Base-by-base conservation (phyloP, 2,329 filamentous ascomycete species). In the Sarocladiaceae sp. region DNA sequence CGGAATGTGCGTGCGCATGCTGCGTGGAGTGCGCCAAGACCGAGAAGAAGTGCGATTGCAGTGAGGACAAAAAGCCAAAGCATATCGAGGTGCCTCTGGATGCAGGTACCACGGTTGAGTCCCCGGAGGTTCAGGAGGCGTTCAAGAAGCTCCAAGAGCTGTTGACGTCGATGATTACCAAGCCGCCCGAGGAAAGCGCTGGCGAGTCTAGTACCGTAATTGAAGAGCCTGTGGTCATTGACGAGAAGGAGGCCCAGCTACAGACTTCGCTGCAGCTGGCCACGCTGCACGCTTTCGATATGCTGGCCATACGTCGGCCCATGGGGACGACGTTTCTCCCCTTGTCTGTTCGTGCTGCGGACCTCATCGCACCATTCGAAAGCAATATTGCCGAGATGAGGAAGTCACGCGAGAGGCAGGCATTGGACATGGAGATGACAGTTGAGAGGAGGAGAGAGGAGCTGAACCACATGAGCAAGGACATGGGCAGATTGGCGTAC, bases 221-320 rank as follows among this genome's bases (percentile, higher is more conserved):
- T 8, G 28, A n/a, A 12, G 22, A n/a, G 10, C 12, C 26, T 12
- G 37, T 10, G 8, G 40, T n/a, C 4, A 17, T 12, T 22, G 23
- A 18, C n/a, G 28, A 33, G 31, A 22, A 48, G 15, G n/a, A 6
- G 18, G 26, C 11, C 4, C 40, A 20, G 4, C 18, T 53, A 2
- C 52, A 52, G 49, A 47, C 46, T 3, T 57, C 58, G 2, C 52
- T 63, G 0, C 60, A 59, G 6, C 58, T 63, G 8, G 60, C 61
- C 18, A 56, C 54, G 3, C 54, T 63, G 1, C 59, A 62, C 37
- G 59, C 61, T 3, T 60, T 62, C 48, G 58, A 60, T n/a, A 57
- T 55, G 8, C 54, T 62, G 2, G 61, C 57, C 26, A 53, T 62
- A 42, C 53, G 54, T 7, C 56, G 58, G 3, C 56, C 54, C 2